These are phyloP conservation scores for Fusarium virguliforme DNA, from an alignment of 2,329 filamentous ascomycete genomes.

Conservation along the genomic window DNA sequence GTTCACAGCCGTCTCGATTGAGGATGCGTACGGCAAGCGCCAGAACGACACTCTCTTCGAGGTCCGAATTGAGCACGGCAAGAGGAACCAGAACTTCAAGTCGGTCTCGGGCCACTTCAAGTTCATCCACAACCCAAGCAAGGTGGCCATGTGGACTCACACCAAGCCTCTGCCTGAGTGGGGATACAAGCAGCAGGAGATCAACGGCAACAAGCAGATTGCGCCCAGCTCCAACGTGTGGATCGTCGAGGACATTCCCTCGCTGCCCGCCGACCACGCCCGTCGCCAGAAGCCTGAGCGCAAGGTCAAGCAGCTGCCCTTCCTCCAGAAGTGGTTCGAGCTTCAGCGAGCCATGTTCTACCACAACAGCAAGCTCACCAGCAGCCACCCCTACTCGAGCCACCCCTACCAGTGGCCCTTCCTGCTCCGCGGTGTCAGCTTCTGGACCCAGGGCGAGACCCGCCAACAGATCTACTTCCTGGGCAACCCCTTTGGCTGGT, in stretches of 20 bases:
- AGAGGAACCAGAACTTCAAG: slow-evolving; percentile 87
- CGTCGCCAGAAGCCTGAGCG: slow-evolving; percentile 83
- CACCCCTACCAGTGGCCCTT: slow-evolving; percentile 98
- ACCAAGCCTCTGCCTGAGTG: slow-evolving; percentile 95
- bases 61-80: slow-evolving; percentile 89
- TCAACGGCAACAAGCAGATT: slow-evolving; percentile 99
- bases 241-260: slow-evolving; percentile 93
- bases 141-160: slow-evolving; percentile 99
- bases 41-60: slow-evolving; percentile 95
- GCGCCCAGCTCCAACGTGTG: slow-evolving; percentile 92
- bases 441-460: slow-evolving; percentile 98
- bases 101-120: slow-evolving; percentile 95
- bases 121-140: slow-evolving; percentile 92
- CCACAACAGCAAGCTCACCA: slow-evolving; percentile 98
- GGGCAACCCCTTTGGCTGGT: slow-evolving; percentile 97
- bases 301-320: slow-evolving; percentile 87
- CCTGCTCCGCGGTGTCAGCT: slow-evolving; percentile 95
- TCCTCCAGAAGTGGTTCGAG: slow-evolving; percentile 95
- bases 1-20: slow-evolving; percentile 85
- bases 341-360: slow-evolving; percentile 98
- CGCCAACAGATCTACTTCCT: slow-evolving; percentile 98
- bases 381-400: slow-evolving; percentile 95
- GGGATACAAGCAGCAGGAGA: slow-evolving; percentile 97
- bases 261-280: slow-evolving; percentile 78
- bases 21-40: slow-evolving; percentile 81